A percentile compares a stretch with the other conserved stretches of the same genome.
Evolutionary conservation across 495 filamentous ascomycete genomes (phyloP).

Genomic region (Aspergillus bridgeri): DNA sequence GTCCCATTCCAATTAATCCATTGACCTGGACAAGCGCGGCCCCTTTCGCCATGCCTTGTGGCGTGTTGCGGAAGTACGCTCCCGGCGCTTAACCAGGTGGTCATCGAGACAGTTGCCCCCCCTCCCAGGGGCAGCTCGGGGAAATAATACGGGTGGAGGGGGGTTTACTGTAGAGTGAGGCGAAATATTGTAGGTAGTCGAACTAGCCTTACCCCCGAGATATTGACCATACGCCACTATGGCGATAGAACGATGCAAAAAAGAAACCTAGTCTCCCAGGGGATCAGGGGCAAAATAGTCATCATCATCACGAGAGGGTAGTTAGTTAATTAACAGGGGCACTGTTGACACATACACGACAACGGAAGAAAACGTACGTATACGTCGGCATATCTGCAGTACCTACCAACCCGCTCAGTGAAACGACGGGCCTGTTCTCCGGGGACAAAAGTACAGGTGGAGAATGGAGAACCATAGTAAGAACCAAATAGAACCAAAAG

Average conservation of each 20-base stretch:
- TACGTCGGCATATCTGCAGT: no score
- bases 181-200: background rate
- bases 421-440: background rate
- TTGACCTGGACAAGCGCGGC: background rate
- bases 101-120: background rate
- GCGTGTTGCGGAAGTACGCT: background rate
- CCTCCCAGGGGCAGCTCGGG: no score
- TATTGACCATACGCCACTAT: no score
- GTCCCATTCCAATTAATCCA: no score
- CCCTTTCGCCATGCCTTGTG: background rate
- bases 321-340: no score
- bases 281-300: no score
- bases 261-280: no score
- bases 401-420: background rate
- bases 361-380: background rate
- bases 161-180: background rate
- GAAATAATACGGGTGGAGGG: background rate
- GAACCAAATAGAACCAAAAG: conserved; percentile 4
- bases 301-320: background rate
- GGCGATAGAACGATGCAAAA: no score
- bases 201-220: no score
- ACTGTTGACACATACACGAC: background rate
- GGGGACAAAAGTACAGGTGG: no score
- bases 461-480: conserved; percentile 11
- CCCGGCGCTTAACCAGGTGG: background rate